Percentiles rank a stretch among this genome's conserved stretches.
These are phyloP conservation scores for Ballota nigra DNA, from an alignment of 257 asterid genomes.

Conservation along the genomic window DNA sequence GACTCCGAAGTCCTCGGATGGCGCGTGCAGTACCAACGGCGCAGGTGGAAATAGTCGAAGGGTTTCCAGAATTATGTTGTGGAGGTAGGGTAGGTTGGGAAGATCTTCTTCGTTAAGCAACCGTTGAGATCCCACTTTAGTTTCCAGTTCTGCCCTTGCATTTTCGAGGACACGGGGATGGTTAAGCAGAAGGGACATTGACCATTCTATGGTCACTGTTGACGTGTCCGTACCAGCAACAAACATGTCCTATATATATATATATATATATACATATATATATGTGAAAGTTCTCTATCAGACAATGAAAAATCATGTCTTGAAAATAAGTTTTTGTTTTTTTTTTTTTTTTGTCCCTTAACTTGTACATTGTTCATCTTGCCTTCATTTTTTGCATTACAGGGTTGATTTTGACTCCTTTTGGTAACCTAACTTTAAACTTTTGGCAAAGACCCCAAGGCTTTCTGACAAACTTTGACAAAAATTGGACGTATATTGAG, in stretches of 20 bases:
- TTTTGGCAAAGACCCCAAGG: too few species aligned
- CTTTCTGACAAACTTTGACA: too few species aligned
- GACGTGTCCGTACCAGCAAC: conserved; percentile 35
- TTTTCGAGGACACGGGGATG: not conserved
- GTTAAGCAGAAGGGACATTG: conserved; percentile 21
- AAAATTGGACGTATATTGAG: too few species aligned
- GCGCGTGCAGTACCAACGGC: conserved; percentile 26
- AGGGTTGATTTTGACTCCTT: too few species aligned
- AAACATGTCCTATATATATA: not conserved
- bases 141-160: conserved; percentile 7
- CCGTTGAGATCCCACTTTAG: conserved; percentile 7
- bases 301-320: too few species aligned
- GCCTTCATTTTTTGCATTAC: too few species aligned
- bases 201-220: conserved; percentile 31
- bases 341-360: too few species aligned
- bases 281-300: too few species aligned
- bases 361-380: too few species aligned
- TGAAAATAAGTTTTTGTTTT: too few species aligned
- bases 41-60: conserved; percentile 28
- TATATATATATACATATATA: too few species aligned
- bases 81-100: conserved; percentile 31
- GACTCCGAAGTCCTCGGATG: conserved; percentile 25
- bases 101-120: conserved; percentile 28
- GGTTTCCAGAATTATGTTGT: conserved; percentile 26
- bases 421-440: too few species aligned